Base-by-base conservation (phyloP, 2,329 filamentous ascomycete genomes). In the Furcasterigmium sp. region DNA sequence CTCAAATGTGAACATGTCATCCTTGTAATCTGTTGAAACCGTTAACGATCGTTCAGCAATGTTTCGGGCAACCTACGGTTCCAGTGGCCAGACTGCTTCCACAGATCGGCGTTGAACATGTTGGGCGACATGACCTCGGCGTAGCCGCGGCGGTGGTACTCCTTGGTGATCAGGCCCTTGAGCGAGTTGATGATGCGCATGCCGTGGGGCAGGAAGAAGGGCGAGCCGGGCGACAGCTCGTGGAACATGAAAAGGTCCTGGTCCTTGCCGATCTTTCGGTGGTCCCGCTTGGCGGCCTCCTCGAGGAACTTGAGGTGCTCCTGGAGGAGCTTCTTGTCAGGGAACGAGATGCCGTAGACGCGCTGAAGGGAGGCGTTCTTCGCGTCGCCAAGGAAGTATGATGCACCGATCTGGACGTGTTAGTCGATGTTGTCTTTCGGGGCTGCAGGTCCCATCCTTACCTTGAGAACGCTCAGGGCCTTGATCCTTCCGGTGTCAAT, bases 171-270 rank as follows among this genome's bases (percentile, higher is more conserved):
- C 60, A 93, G 88, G 15, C 80, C 75, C 63, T 90, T 82, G 9
- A 98, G 72, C 20, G 88, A 84, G 62, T 96, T 95, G 75, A 94
- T 94, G 58, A 97, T 95, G 56, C 88, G 85, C 58, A 89, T 87
- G 50, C 93, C 93, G 57, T 95, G 89, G 2, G 91, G 91, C 38
- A 96, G 72, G 72, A 93, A 90, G 75, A 98, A 95, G 45, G 85
- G 83, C 15, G 88, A 93, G 26, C 93, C 93, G 1, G 93, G 93
- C n/a, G 91, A 96, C 56, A 84, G 76, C 51, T 94, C 87, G 58
- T 94, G 85, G 72, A 96, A 98, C 75, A 96, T 94, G 75, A 95
- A 98, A 8, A 98, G 82, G 62, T 97, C 91, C 65, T 98, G 93
- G 50, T 97, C 91, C 60, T 85, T 87, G 51, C 91, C 93, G 53